Evolutionary conservation across 768 basidiomycete genomes (phyloP), one percentile per base, ranked within the genome.

Genomic region (Chalciporus piperatus): DNA sequence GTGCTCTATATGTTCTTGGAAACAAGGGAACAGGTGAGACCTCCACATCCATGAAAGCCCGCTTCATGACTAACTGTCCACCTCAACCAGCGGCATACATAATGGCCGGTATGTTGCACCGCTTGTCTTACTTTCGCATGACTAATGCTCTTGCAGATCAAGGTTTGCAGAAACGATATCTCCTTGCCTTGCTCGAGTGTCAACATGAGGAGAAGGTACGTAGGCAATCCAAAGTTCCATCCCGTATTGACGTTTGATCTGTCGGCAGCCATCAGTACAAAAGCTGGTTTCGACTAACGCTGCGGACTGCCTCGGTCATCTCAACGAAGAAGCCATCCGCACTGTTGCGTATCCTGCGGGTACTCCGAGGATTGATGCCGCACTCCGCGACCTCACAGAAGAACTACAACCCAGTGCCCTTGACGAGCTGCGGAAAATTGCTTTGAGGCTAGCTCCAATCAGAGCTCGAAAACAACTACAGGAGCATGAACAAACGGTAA

Each of bases 151-250:
- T 39, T 19, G 32, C 55, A 87, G 87, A 89, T 68, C 76, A 78
- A 38, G 69, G 68, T 13, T 76, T 79, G 54, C 79, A 83, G 54
- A 75, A 72, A 6, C 73, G 73, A 40, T 88, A 87, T 58, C 71
- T 90, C 28, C 60, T 81, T 51, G 73, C 84, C 4, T 68, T 92
- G 49, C 71, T 92, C 11, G 82, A 84, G 57, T 88, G 86, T 55
- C 89, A 92, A 62, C 85, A 87, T 50, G 89, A 93, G 62, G 91
- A 92, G 64, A 93, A 93, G 79, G 90, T 85, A 59, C 23, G 58
- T 23, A 37, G 45, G 17, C 16, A 19, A 27, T 45, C 13, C 6
- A 11, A 13, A 79, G 3, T 22, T 22, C 22, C 7, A 30, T 35
- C 11, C 22, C 19, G 27, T 9, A 73, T 76, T 6, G 76, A 91